Evolutionary conservation across 805 yeast genomes (phyloP), one percentile per base, ranked within the genome.

Genomic region (Candida lessepsii): DNA sequence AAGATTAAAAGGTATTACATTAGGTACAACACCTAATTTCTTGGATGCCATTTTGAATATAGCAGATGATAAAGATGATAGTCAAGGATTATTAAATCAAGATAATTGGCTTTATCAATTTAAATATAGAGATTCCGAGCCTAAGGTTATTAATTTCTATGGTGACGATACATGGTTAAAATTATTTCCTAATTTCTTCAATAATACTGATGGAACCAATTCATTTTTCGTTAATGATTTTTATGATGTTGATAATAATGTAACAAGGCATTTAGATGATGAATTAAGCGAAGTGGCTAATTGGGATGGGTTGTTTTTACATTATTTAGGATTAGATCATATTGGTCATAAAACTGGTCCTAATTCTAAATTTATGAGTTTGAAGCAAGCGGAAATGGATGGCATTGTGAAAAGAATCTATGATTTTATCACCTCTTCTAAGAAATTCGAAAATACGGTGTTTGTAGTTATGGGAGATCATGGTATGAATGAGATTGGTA

Each of bases 141-240:
- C 45, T 10, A 71, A 71, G 56, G 68, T 54, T 15, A 66, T 93
- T 20, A 84, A 89, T 55, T 86, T 93, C 76, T 91, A 76, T 65
- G 99, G 99, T 23, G 99, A 93, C 61, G 99, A 93, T 57, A 93
- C 99, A 1, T 93, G 99, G 99, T 61, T 90, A 46, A 90, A 88
- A 55, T 69, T 93, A 35, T 93, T 90, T 50, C 56, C 56, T 5
- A 60, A 60, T 7, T 71, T 71, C 48, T 90, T 91, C 53, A 68
- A 70, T 15, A 68, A 73, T 33, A 64, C 58, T 20, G 98, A 93
- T 28, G 98, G 98, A 1, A 91, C 98, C 0, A 81, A 86, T 32
- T 88, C 96, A 37, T 93, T 93, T 57, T 93, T 86, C 57, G 99
- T 93, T 1, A 83, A 93, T 40, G 99, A 93, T 58, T 93, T 86